Base-by-base conservation (phyloP, 176 grass and related monocot genomes). In the Avena sativa region DNA sequence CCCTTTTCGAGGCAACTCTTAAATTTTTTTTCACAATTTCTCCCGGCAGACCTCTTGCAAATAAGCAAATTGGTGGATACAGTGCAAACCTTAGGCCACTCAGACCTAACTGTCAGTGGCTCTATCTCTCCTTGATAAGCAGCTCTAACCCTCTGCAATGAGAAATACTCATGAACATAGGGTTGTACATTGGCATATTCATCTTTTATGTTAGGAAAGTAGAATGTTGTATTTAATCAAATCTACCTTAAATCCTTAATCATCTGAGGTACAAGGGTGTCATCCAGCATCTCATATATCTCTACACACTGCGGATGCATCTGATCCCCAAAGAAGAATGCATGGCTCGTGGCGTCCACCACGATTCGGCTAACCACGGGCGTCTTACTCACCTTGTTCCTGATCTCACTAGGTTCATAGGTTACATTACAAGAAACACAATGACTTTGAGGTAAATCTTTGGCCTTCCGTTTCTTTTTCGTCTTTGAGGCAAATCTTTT, bases 251-350 rank as follows among this genome's bases (percentile, higher is more conserved):
- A 32, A 32, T 3, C 2, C 32, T 32, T 38, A 81, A 83, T 88
- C 89, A 86, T 92, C 62, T 89, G 89, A 51, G 87, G 90, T 12
- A 88, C 34, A 92, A 94, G 73, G 2, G 15, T 23, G 25, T 81
- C 60, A 10, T 66, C 71, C 63, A 94, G 85, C 85, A 92, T 85
- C 67, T 74, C 71, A 38, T 94, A 92, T 76, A 94, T 86, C 80
- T 92, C 74, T 51, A 36, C 26, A 73, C 72, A 58, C 12, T 80
- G 46, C 15, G 87, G 85, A 83, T 92, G 87, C 21, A 57, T 56
- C 53, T 71, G 82, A 82, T 92, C 90, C 23, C 79, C 46, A 2
- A 82, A 89, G 20, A 77, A 95, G 69, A 92, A 95, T 13, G 61
- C 61, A 71, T 94, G 90, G 56, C 66, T 88, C 57, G 3, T 88